These are phyloP conservation scores for Odonthalia washingtoniensis DNA, from an alignment of 31 red algal species.

Conservation along the genomic window DNA sequence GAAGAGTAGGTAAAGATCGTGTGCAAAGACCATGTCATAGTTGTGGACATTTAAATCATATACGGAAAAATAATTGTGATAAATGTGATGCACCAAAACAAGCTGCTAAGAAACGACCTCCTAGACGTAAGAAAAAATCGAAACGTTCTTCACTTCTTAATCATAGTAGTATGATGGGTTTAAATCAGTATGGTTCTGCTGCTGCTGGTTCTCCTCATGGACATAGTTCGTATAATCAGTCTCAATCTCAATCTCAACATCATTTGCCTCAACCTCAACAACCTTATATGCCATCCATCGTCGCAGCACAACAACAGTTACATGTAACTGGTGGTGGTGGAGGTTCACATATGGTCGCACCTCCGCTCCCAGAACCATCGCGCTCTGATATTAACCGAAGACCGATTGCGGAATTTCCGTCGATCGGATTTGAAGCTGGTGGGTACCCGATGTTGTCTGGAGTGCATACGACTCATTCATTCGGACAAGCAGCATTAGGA, in stretches of 20 bases:
- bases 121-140: background rate
- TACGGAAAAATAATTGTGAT: constrained; percentile 59
- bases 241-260: background rate
- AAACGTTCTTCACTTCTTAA: background rate
- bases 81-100: constrained; percentile 48
- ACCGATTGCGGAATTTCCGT: background rate
- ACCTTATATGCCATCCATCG: background rate
- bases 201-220: background rate
- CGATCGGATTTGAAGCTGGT: background rate
- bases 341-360: background rate
- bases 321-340: background rate
- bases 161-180: background rate
- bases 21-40: constrained; percentile 39
- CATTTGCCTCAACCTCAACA: background rate
- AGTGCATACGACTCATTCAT: background rate
- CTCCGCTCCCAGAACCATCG: background rate
- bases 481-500: background rate
- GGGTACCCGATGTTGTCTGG: background rate
- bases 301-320: background rate
- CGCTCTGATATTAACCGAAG: background rate
- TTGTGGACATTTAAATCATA: constrained; percentile 62
- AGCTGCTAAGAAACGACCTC: constrained; percentile 48
- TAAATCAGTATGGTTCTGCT: background rate
- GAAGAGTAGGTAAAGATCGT: constrained; percentile 44
- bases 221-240: background rate